Evolutionary conservation across 2,329 filamentous ascomycete genomes (phyloP).

Genomic region (Epichloe aotearoae): DNA sequence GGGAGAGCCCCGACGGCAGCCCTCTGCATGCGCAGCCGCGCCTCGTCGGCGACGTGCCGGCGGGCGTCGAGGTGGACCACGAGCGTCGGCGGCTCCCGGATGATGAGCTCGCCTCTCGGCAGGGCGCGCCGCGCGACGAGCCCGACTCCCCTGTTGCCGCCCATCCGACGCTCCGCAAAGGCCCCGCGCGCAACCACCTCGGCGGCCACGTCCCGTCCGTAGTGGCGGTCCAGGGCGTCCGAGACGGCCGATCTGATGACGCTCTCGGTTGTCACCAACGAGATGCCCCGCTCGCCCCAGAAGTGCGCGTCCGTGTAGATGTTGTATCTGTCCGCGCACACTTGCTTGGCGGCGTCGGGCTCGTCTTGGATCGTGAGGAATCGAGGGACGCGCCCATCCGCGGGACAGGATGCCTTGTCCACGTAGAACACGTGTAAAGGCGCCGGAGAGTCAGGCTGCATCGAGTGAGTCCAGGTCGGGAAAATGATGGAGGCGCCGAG

Average conservation of each 20-base stretch:
- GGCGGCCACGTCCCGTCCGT: neutral
- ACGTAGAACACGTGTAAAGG: neutral
- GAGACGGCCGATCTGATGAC: neutral
- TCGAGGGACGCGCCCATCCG: neutral
- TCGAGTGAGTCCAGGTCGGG: too few relatives aligned
- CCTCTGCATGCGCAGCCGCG: neutral
- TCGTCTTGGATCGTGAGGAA: neutral
- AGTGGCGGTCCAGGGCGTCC: neutral
- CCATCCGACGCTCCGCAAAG: neutral
- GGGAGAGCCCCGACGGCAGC: neutral
- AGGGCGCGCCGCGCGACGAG: neutral
- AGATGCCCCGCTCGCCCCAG: neutral
- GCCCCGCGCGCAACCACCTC: neutral
- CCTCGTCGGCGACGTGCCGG: neutral
- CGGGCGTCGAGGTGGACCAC: neutral
- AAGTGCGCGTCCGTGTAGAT: neutral
- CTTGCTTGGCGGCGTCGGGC: rapidly evolving
- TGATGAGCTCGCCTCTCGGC: neutral
- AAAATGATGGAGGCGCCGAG: too few relatives aligned
- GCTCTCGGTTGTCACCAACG: neutral
- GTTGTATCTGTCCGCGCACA: neutral
- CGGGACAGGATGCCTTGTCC: neutral
- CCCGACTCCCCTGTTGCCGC: neutral
- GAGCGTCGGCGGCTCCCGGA: neutral
- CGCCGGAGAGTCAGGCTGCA: too few relatives aligned